Base-by-base conservation (phyloP, 1,139 yeast species). In the Sugiyamaella castrensis region DNA sequence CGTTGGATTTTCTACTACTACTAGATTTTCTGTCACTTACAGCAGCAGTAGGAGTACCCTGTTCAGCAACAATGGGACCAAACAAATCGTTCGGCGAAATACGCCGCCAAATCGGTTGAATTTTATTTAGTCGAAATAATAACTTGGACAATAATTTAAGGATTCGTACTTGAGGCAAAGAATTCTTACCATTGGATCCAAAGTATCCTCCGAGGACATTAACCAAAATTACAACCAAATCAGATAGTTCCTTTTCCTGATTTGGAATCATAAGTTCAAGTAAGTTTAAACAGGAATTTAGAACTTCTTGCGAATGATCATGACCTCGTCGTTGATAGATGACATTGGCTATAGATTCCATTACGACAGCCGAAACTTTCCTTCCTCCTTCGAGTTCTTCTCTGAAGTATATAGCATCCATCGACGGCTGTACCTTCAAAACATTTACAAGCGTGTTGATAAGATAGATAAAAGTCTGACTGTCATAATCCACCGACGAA, bases 111-210 rank as follows among this genome's bases (percentile, higher is more conserved):
- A 43, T 30, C 2, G 51, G 51, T 3, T 47, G 42, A 27, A 37
- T n/a, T 8, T 32, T 19, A 26, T 41, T 42, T 28, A 45, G 15
- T 26, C 33, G 33, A 5, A 45, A 28, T 13, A 48, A 24, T 9
- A 31, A 32, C 27, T 49, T 50, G 11, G 57, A 52, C 26, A 55
- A 37, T 8, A 56, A 51, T 11, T 37, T 45, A 26, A 56, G 45
- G 13, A 54, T 45, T 27, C 53, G 37, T 4, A 53, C 51, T 19
- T 53, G 53, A 12, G 52, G 48, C 5, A 51, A 43, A 26, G 52
- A 49, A 7, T 44, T 39, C 12, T 42, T 16, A 38, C 49, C 51
- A 12, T 34, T 37, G 3, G 40, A 37, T 24, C 45, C 43, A 28
- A 49, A 51, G 24, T 49, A 54, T 34, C 43, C 47, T 8, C 47